phyloP scores from a whole-genome alignment of 2,329 filamentous ascomycete genomes.

The Sporothrix mexicana region DNA sequence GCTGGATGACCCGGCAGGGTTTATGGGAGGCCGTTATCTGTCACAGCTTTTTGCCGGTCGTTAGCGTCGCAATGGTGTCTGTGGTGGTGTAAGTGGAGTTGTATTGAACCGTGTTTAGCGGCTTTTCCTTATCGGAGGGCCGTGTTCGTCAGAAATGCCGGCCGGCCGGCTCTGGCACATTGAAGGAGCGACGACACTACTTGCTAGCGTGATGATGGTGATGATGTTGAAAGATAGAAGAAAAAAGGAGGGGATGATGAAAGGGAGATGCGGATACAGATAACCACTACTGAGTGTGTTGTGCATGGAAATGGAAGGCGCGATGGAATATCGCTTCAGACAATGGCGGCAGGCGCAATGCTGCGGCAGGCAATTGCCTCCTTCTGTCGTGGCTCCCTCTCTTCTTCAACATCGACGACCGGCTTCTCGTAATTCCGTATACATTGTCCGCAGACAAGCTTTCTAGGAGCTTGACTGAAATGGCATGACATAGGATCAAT shows the following conservation, averaged over 20 bases:
- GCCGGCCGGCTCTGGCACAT: conserved; percentile 14
- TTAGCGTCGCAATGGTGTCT: background rate
- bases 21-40: conserved; percentile 1
- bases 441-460: background rate
- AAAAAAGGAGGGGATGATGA: background rate
- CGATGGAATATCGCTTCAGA: conserved; percentile 9
- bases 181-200: background rate
- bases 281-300: background rate
- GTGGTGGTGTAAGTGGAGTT: background rate
- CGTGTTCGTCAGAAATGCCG: conserved; percentile 18
- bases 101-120: background rate
- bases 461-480: background rate
- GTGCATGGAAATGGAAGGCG: conserved; percentile 8
- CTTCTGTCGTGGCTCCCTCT: background rate
- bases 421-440: conserved; percentile 16
- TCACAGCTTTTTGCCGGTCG: background rate
- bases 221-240: background rate
- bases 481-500: background rate
- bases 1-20: background rate
- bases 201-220: background rate
- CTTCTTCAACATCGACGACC: background rate
- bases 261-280: conserved; percentile 5
- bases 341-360: conserved; percentile 9
- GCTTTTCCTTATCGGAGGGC: background rate
- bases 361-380: conserved; percentile 9